Evolutionary conservation across 768 basidiomycete species (phyloP).

Genomic region (Boletus barrowsii): DNA sequence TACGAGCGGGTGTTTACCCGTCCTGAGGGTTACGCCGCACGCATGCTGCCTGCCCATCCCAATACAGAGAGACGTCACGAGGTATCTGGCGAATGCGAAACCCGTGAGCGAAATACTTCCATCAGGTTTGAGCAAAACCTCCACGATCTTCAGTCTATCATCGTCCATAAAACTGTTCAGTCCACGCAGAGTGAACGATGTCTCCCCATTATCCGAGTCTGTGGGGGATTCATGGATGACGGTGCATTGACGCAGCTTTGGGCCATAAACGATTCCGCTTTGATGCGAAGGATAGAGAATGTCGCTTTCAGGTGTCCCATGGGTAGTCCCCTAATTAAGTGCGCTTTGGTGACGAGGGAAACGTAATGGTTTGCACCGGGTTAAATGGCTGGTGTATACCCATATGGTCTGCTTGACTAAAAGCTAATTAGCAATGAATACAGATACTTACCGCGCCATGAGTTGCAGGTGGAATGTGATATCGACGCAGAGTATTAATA

Average conservation of each 20-base stretch:
- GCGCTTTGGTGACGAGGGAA: slow-evolving; percentile 6
- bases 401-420: neutral
- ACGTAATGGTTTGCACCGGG: neutral
- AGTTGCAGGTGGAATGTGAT: neutral
- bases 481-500: slow-evolving; percentile 3
- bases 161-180: neutral
- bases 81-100: neutral
- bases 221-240: slow-evolving; percentile 1
- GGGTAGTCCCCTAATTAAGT: slow-evolving; percentile 1
- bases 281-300: slow-evolving; percentile 1
- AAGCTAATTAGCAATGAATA: neutral
- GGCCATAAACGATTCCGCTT: neutral
- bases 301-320: neutral
- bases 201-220: neutral
- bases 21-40: neutral
- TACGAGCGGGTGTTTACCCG: neutral
- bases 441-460: neutral
- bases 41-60: neutral
- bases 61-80: neutral
- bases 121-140: slow-evolving; percentile 7
- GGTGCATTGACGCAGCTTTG: neutral
- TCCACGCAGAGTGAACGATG: neutral
- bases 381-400: neutral
- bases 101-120: neutral
- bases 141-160: neutral